Evolutionary conservation across 2,329 filamentous ascomycete genomes (phyloP).

Genomic region (Cytospora piceae): DNA sequence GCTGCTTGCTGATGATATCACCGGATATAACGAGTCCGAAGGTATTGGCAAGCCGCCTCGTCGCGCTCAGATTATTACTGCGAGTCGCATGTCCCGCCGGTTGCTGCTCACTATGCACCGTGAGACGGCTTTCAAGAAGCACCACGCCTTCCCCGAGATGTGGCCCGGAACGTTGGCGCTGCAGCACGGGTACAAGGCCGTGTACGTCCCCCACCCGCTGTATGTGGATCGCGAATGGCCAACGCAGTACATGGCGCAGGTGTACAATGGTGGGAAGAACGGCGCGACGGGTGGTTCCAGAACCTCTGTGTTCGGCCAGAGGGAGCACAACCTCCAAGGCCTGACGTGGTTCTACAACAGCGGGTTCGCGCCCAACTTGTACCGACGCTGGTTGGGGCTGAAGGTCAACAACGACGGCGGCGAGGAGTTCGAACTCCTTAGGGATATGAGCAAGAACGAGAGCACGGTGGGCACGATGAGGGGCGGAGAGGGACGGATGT

Average conservation of each 20-base stretch:
- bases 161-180: conserved; percentile 87
- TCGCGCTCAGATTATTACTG: conserved; percentile 86
- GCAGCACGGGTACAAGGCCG: conserved; percentile 91
- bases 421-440: conserved; percentile 71
- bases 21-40: conserved; percentile 73
- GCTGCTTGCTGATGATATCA: conserved; percentile 81
- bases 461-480: conserved; percentile 55
- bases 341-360: conserved; percentile 93
- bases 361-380: conserved; percentile 79
- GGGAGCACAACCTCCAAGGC: conserved; percentile 86
- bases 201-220: conserved; percentile 86
- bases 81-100: conserved; percentile 78
- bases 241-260: conserved; percentile 71
- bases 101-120: conserved; percentile 87
- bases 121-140: conserved; percentile 81
- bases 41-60: conserved; percentile 66
- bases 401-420: conserved; percentile 78
- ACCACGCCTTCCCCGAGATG: conserved; percentile 96
- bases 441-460: conserved; percentile 56
- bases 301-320: conserved; percentile 76
- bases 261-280: conserved; percentile 80
- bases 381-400: conserved; percentile 83
- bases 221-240: conserved; percentile 91
- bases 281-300: conserved; percentile 74
- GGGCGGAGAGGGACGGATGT: conserved; percentile 83